A percentile compares a stretch with the other conserved stretches of the same genome.
Conservation (phyloP, 352 stramenopile genomes). For the Phytophthora cactorum region DNA sequence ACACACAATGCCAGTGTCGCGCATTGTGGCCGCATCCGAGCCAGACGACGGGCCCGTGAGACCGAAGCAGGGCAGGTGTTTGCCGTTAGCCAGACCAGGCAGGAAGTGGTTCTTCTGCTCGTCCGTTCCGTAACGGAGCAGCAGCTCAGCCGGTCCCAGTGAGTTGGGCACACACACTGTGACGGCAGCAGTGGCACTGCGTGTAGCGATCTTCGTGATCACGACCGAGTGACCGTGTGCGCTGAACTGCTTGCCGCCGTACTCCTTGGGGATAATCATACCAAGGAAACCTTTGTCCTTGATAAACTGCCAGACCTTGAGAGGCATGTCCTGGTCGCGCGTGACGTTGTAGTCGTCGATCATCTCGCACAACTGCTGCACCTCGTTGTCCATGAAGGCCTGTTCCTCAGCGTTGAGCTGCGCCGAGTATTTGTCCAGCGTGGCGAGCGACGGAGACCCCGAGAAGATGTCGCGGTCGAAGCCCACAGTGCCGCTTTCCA, state of each 20-base stretch:
- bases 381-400: conserved; percentile 96
- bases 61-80: conserved; percentile 97
- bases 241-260: conserved; percentile 90
- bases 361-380: conserved; percentile 95
- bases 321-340: conserved; percentile 92
- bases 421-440: conserved; percentile 95
- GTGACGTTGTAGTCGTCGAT: conserved; percentile 96
- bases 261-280: conserved; percentile 99
- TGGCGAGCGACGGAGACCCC: conserved; percentile 91
- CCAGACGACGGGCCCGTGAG: conserved; percentile 95
- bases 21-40: conserved; percentile 96
- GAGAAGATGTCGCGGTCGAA: conserved; percentile 99
- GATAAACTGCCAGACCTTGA: conserved; percentile 96
- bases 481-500: conserved; percentile 95
- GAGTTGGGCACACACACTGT: conserved; percentile 98
- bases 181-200: conserved; percentile 90
- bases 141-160: conserved; percentile 95
- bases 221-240: conserved; percentile 92
- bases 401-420: conserved; percentile 94
- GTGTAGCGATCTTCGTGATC: conserved; percentile 94
- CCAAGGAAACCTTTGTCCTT: conserved; percentile 96
- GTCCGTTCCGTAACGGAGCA: conserved; percentile 96
- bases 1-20: conserved; percentile 94
- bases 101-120: conserved; percentile 98
- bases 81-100: conserved; percentile 92